Conservation (phyloP, 805 yeast species). For the Jamesozyma gamospora region DNA sequence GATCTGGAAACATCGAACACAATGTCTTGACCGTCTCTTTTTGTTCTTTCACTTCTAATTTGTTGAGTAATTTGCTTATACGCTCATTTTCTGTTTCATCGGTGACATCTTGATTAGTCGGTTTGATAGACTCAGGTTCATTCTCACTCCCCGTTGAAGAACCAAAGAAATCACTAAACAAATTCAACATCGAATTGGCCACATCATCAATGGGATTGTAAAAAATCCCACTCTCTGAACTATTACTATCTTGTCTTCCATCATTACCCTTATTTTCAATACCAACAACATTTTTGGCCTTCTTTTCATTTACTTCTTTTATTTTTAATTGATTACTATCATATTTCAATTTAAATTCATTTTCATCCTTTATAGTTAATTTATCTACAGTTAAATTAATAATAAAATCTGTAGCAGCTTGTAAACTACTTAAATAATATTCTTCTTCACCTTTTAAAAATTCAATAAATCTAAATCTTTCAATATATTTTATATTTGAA, state of each 20-base stretch:
- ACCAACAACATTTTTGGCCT: not conserved
- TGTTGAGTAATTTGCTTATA: constrained; percentile 26
- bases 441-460: constrained; percentile 82
- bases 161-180: constrained; percentile 18
- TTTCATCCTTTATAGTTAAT: constrained; percentile 52
- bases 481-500: constrained; percentile 77
- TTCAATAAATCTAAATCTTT: constrained; percentile 66
- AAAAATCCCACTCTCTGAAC: constrained; percentile 2
- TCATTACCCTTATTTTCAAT: not conserved
- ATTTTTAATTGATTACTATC: constrained; percentile 33
- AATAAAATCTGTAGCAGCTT: constrained; percentile 79
- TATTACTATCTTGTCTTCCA: not conserved
- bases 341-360: constrained; percentile 43
- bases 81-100: not conserved
- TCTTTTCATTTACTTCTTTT: not conserved
- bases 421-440: constrained; percentile 81
- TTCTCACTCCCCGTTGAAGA: not conserved
- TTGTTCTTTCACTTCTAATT: constrained; percentile 35
- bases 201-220: constrained; percentile 22
- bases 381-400: constrained; percentile 47
- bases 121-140: not conserved
- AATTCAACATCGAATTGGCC: constrained; percentile 13
- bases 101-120: not conserved
- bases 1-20: constrained; percentile 61
- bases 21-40: constrained; percentile 41